A percentile compares a stretch with the other conserved stretches of the same genome.
These are phyloP conservation scores for Mycena leptocephala DNA, from an alignment of 768 basidiomycete species.

Conservation along the genomic window DNA sequence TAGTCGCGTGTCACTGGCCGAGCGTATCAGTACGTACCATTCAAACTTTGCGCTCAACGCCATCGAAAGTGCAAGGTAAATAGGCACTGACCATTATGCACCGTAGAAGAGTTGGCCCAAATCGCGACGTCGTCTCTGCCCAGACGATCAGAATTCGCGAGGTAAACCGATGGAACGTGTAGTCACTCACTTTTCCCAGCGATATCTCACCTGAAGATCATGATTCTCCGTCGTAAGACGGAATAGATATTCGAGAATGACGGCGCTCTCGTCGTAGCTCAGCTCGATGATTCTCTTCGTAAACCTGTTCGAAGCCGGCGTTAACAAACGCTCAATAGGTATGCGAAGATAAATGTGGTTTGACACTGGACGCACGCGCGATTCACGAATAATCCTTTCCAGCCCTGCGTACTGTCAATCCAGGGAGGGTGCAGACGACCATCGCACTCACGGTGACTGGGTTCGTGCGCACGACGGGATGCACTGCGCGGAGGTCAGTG, in stretches of 20 bases:
- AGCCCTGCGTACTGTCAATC: slow-evolving; percentile 41
- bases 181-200: slow-evolving; percentile 45
- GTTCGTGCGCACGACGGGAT: slow-evolving; percentile 52
- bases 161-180: background rate
- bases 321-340: slow-evolving; percentile 20
- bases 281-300: slow-evolving; percentile 58
- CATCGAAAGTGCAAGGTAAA: background rate
- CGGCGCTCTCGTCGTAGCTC: slow-evolving; percentile 53
- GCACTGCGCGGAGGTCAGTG: background rate
- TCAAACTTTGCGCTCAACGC: background rate
- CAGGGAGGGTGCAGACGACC: background rate
- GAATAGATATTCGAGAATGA: slow-evolving; percentile 54
- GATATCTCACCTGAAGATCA: slow-evolving; percentile 57
- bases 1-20: background rate
- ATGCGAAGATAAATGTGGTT: background rate
- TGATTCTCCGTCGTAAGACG: slow-evolving; percentile 59
- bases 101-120: slow-evolving; percentile 60
- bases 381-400: slow-evolving; percentile 59
- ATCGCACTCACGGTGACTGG: slow-evolving; percentile 50
- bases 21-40: background rate
- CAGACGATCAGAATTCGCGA: background rate
- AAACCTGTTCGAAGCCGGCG: slow-evolving; percentile 44
- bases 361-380: slow-evolving; percentile 27
- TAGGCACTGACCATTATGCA: slow-evolving; percentile 38
- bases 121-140: slow-evolving; percentile 53